These are phyloP conservation scores for Mucor velutinosus DNA, from an alignment of 371 early-diverging fungal genomes.

Conservation along the genomic window DNA sequence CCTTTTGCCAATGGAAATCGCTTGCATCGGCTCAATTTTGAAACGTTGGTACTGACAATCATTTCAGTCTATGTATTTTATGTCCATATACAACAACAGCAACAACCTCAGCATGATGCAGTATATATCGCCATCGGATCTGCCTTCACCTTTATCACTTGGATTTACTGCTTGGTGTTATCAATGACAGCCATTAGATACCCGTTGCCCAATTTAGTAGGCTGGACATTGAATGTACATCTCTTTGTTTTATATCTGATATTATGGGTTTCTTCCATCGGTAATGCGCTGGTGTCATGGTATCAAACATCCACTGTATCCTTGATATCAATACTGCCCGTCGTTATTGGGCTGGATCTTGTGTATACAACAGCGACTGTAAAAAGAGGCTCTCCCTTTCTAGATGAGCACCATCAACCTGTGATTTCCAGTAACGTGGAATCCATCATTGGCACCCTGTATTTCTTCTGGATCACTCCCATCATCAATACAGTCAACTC, in stretches of 20 bases:
- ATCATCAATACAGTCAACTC: conserved; percentile 27
- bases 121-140: neutral
- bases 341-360: conserved; percentile 26
- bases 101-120: neutral
- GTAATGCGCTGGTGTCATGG: conserved; percentile 1
- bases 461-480: conserved; percentile 30
- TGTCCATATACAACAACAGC: neutral
- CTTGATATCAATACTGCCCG: neutral
- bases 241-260: conserved; percentile 28
- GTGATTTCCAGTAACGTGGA: conserved; percentile 15
- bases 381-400: conserved; percentile 30
- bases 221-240: conserved; percentile 40
- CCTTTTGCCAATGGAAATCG: conserved; percentile 8
- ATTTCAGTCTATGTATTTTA: conserved; percentile 9
- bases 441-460: conserved; percentile 28
- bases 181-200: conserved; percentile 11
- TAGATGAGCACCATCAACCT: conserved; percentile 31
- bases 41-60: conserved; percentile 2
- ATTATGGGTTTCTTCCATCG: conserved; percentile 5
- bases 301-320: conserved; percentile 4
- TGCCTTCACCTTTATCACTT: conserved; percentile 4
- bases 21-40: conserved; percentile 7
- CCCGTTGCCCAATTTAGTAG: conserved; percentile 19
- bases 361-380: conserved; percentile 27
- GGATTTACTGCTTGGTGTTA: conserved; percentile 25